Conservation (phyloP, 73 alveolate genomes). For the Blepharisma stoltei region DNA sequence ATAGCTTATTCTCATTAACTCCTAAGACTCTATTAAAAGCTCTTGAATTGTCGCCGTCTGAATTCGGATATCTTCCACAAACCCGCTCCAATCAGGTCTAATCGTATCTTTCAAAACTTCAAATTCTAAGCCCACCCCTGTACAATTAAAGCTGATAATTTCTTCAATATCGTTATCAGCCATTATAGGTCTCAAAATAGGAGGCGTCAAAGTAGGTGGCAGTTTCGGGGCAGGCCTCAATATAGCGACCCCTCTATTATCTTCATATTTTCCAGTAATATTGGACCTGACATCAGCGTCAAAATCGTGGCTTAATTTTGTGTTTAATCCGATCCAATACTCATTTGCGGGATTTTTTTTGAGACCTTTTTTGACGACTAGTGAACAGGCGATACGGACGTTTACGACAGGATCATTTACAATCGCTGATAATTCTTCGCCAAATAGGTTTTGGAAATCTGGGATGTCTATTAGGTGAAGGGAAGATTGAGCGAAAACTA, state of each 20-base stretch:
- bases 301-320: constrained; percentile 10
- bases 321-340: background rate
- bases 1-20: too few relatives aligned
- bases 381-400: background rate
- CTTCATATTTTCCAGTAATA: background rate
- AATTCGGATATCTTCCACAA: too few relatives aligned
- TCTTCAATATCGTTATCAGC: constrained; percentile 16
- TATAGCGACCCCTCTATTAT: background rate
- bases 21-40: too few relatives aligned
- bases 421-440: too few relatives aligned
- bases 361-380: background rate
- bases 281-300: constrained; percentile 26
- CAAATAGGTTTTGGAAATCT: too few relatives aligned
- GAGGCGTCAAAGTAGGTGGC: background rate
- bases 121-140: too few relatives aligned
- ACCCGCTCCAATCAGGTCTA: too few relatives aligned
- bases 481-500: too few relatives aligned
- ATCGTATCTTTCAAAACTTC: too few relatives aligned
- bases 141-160: background rate
- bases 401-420: background rate
- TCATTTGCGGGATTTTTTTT: background rate
- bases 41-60: too few relatives aligned
- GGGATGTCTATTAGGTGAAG: too few relatives aligned
- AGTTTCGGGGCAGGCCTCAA: background rate
- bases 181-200: constrained; percentile 2